These are phyloP conservation scores for Cryptococcus wingfieldii DNA, from an alignment of 1,284 basidiomycete genomes.

Conservation along the genomic window DNA sequence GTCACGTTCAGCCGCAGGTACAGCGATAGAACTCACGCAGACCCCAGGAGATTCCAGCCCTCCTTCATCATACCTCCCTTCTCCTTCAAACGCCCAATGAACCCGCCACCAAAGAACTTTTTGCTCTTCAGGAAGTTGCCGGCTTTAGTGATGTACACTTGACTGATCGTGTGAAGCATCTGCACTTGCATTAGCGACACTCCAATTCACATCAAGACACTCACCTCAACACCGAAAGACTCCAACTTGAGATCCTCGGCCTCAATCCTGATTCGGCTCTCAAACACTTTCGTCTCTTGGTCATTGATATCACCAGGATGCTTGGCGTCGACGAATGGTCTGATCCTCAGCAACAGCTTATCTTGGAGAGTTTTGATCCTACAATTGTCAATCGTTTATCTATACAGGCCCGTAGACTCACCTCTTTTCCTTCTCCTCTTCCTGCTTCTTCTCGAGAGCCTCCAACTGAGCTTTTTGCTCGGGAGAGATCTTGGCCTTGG, in stretches of 20 bases:
- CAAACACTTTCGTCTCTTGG: conserved; percentile 72
- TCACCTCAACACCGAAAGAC: conserved; percentile 93
- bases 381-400: neutral
- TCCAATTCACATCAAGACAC: conserved; percentile 10
- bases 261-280: conserved; percentile 73
- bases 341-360: conserved; percentile 75
- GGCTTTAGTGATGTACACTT: conserved; percentile 88
- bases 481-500: conserved; percentile 61
- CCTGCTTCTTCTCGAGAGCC: conserved; percentile 72
- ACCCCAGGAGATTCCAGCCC: conserved; percentile 87
- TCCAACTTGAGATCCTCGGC: conserved; percentile 96
- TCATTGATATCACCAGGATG: conserved; percentile 82
- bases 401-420: conserved; percentile 21
- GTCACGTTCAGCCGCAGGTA: neutral
- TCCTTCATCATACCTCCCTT: conserved; percentile 89
- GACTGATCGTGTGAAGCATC: conserved; percentile 80
- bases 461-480: conserved; percentile 81
- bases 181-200: conserved; percentile 29
- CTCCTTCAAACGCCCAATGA: conserved; percentile 92
- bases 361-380: conserved; percentile 61
- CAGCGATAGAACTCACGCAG: conserved; percentile 56
- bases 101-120: conserved; percentile 75
- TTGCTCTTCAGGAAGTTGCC: conserved; percentile 85
- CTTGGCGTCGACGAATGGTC: conserved; percentile 84
- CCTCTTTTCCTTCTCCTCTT: conserved; percentile 72